Evolutionary conservation across 2,329 filamentous ascomycete species (phyloP), one percentile per base, ranked within the genome.

Genomic region (Ophiostoma angusticollis): DNA sequence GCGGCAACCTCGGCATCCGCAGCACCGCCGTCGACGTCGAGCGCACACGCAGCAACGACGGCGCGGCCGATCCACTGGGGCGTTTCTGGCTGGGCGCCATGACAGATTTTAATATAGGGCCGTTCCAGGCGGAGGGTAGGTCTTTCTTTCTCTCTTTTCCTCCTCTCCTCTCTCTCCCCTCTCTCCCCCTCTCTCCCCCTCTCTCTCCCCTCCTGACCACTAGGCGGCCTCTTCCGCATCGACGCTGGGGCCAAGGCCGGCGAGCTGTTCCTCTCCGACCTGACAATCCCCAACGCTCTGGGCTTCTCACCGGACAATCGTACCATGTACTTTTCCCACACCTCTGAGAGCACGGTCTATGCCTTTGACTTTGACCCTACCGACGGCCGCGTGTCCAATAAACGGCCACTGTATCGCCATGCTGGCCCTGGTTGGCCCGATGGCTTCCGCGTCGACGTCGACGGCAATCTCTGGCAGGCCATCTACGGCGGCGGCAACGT

Each of bases 381-480:
- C n/a, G 76, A 72, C 2, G 81, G 80, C 25, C 61, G 61, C n/a
- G 66, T 84, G 38, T 71, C 69, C 42, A 79, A 82, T 58, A 71
- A 75, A 52, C 74, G 81, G 40, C 64, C 79, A 27, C 85, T 86
- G 60, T 89, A 86, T 62, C 64, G 70, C 41, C 75, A 86, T 53
- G 67, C 72, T 4, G 72, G 72, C 1, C 57, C 69, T 19, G 78
- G 79, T 34, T 73, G 75, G 45, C 85, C 85, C 1, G 87, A 95
- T 58, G 87, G 87, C 2, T 87, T 89, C 60, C 78, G 80, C 45
- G 72, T 93, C 52, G 87, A 95, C 54, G 72, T 70, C 31, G 75
- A 93, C 39, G 86, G 85, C n/a, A 80, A 81, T 61, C 68, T 94
- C 52, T 95, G 89, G 87, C 78, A 82, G 45, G 83, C 84, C 7